These are phyloP conservation scores for Ichthyophthirius multifiliis DNA, from an alignment of 169 alveolate species.

Conservation along the genomic window DNA sequence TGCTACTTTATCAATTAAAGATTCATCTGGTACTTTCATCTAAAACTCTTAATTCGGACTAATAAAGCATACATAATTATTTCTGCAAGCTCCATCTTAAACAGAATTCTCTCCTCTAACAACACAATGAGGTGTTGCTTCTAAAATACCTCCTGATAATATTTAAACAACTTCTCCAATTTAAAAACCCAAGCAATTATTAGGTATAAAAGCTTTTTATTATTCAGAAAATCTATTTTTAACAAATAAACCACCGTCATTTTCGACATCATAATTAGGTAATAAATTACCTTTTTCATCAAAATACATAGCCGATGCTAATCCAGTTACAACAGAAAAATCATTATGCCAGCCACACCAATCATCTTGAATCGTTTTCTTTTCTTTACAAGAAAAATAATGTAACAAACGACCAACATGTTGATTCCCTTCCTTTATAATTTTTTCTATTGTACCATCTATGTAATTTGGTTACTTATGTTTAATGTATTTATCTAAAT, in stretches of 20 bases:
- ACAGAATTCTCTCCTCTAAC: slow-evolving; percentile 12
- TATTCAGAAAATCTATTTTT: slow-evolving; percentile 48
- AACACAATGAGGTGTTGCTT: slow-evolving; percentile 78
- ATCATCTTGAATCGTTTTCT: slow-evolving; percentile 18
- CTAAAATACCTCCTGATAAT: slow-evolving; percentile 61
- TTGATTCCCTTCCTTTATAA: slow-evolving; percentile 15
- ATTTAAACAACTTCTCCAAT: slow-evolving; percentile 75
- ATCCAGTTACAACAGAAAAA: slow-evolving; percentile 64
- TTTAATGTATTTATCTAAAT: slow-evolving; percentile 55
- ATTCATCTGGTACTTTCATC: not conserved
- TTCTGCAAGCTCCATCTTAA: slow-evolving; percentile 34
- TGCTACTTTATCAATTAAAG: not conserved
- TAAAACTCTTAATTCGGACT: not conserved
- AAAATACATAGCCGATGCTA: slow-evolving; percentile 57
- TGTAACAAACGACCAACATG: slow-evolving; percentile 68
- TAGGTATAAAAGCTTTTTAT: slow-evolving; percentile 37
- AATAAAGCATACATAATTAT: slow-evolving; percentile 39
- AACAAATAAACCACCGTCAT: slow-evolving; percentile 57
- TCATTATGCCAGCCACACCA: slow-evolving; percentile 84
- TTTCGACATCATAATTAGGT: slow-evolving; percentile 40
- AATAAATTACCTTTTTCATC: slow-evolving; percentile 32
- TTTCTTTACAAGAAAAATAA: slow-evolving; percentile 27
- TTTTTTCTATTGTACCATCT: slow-evolving; percentile 18
- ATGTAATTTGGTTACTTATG: slow-evolving; percentile 1
- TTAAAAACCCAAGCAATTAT: slow-evolving; percentile 55